phyloP scores from a whole-genome alignment of 164 flowering plant species.

The Piper betle region DNA sequence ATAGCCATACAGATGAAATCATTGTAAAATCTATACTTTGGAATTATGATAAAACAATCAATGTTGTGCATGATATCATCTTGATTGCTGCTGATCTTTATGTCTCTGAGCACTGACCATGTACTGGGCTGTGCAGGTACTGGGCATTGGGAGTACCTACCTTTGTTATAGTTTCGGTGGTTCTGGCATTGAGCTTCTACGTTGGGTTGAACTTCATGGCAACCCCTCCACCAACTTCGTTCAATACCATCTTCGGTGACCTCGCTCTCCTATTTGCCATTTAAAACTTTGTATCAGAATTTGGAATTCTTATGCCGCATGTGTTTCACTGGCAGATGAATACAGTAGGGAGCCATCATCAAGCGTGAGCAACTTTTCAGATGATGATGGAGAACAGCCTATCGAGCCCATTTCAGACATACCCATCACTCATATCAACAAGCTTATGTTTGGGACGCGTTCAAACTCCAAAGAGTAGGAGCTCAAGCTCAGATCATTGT shows the following conservation, averaged over 20 bases:
- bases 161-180: slow-evolving; percentile 53
- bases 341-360: slow-evolving; percentile 4
- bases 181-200: slow-evolving; percentile 51
- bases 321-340: slow-evolving; percentile 3
- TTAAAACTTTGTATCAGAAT: neutral
- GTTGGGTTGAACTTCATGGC: slow-evolving; percentile 74
- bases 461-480: too few species aligned
- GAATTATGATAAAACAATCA: too few species aligned
- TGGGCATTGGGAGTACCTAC: slow-evolving; percentile 87
- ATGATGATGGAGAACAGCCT: slow-evolving; percentile 4
- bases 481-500: too few species aligned
- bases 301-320: neutral
- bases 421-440: slow-evolving; percentile 4
- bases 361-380: neutral
- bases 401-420: slow-evolving; percentile 7
- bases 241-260: slow-evolving; percentile 61
- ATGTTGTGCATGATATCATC: too few species aligned
- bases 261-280: neutral
- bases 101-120: too few species aligned
- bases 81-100: too few species aligned
- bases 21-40: too few species aligned
- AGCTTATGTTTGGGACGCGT: slow-evolving; percentile 3
- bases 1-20: too few species aligned
- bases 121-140: slow-evolving; percentile 34
- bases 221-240: slow-evolving; percentile 67